Evolutionary conservation across 345 rosid genomes (phyloP).

Genomic region (Zanthoxylum bungeanum): DNA sequence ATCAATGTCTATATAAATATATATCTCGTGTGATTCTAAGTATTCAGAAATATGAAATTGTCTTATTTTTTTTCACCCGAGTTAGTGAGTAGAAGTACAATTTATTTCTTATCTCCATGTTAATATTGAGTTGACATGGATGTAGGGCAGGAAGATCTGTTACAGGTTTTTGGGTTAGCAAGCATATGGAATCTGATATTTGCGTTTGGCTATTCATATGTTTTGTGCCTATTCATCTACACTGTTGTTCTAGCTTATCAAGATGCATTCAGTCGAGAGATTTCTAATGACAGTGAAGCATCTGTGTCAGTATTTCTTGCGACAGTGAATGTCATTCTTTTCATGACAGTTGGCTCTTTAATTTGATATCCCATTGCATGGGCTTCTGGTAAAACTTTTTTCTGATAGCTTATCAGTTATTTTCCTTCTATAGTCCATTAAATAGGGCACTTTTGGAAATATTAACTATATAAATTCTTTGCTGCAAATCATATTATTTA

Average conservation of each 20-base stretch:
- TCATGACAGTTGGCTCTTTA: conserved; percentile 57
- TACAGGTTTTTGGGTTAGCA: conserved; percentile 78
- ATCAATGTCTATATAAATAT: too few relatives aligned
- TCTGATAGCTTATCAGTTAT: background rate
- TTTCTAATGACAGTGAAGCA: conserved; percentile 39
- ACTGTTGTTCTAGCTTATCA: conserved; percentile 55
- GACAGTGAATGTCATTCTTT: conserved; percentile 54
- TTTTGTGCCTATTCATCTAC: conserved; percentile 56
- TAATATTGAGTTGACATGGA: conserved; percentile 63
- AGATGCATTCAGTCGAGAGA: conserved; percentile 39
- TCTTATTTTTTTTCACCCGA: too few relatives aligned
- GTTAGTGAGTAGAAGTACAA: background rate
- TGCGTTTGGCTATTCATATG: conserved; percentile 61
- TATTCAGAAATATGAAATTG: too few relatives aligned
- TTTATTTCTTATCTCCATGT: conserved; percentile 26
- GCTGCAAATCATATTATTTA: background rate
- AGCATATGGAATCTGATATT: conserved; percentile 85
- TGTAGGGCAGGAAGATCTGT: conserved; percentile 98
- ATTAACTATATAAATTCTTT: background rate
- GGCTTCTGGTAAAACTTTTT: conserved; percentile 65
- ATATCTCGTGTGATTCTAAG: too few relatives aligned
- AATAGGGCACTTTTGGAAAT: background rate
- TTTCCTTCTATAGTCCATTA: background rate
- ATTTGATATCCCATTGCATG: conserved; percentile 77
- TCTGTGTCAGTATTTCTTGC: conserved; percentile 48